phyloP scores from a whole-genome alignment of 2,329 filamentous ascomycete genomes.

The Curvularia eragrostidis region DNA sequence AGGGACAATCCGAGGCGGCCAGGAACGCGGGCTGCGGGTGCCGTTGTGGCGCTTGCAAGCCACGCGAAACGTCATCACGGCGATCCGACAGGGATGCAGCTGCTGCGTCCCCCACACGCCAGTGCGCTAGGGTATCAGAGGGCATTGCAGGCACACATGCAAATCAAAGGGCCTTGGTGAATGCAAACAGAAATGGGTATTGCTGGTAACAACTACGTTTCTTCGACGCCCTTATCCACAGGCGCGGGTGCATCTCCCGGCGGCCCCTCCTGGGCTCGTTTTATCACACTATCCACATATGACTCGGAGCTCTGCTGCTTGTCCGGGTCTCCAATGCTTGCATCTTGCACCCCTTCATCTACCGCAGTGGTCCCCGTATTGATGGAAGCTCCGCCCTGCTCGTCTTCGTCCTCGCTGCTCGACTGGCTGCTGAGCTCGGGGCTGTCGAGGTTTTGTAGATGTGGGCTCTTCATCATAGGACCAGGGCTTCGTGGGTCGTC shows the following conservation, averaged over 20 bases:
- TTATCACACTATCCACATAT: constrained; percentile 14
- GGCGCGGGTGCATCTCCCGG: neutral
- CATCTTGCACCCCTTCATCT: constrained; percentile 10
- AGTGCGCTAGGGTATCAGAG: neutral
- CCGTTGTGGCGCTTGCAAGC: constrained; percentile 24
- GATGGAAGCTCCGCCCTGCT: constrained; percentile 34
- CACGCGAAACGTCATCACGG: constrained; percentile 31
- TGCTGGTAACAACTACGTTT: constrained; percentile 13
- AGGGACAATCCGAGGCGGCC: constrained; percentile 15
- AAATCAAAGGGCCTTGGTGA: neutral
- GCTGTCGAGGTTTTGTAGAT: constrained; percentile 50
- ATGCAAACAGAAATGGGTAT: constrained; percentile 6
- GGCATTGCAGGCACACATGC: neutral
- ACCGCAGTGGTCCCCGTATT: constrained; percentile 1
- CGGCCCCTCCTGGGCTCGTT: neutral
- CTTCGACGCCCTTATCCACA: constrained; percentile 3
- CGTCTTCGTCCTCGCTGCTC: constrained; percentile 44
- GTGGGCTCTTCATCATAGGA: constrained; percentile 51
- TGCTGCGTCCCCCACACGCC: constrained; percentile 1
- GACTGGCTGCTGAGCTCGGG: constrained; percentile 46
- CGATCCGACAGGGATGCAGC: constrained; percentile 24
- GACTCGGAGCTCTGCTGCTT: constrained; percentile 11
- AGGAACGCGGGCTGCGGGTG: constrained; percentile 29
- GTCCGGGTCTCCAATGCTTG: constrained; percentile 4
- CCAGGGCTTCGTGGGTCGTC: constrained; percentile 43